These are phyloP conservation scores for Plasmodium falciparum DNA, from an alignment of 169 alveolate species.

Conservation along the genomic window DNA sequence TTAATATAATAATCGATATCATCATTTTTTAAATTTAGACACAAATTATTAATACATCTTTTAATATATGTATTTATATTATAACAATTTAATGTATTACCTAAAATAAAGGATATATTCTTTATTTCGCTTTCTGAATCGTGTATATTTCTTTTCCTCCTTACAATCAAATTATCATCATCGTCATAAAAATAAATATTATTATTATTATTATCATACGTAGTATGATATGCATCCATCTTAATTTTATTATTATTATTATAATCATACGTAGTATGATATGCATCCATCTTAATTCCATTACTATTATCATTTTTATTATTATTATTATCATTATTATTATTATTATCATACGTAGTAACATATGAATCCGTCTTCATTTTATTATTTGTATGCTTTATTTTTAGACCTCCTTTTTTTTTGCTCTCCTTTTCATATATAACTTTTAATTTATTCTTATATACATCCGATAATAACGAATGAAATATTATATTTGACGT, in stretches of 20 bases:
- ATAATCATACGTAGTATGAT: too few relatives aligned
- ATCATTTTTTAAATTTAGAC: background rate
- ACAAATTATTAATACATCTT: conserved; percentile 10
- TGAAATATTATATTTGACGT: conserved; percentile 47
- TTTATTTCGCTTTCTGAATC: too few relatives aligned
- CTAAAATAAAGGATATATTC: too few relatives aligned
- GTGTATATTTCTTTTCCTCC: too few relatives aligned
- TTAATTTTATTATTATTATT: too few relatives aligned
- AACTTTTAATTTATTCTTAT: conserved; percentile 6
- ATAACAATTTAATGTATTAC: background rate
- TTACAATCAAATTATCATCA: too few relatives aligned
- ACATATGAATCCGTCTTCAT: background rate
- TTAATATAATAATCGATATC: conserved; percentile 16
- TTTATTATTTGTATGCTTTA: background rate
- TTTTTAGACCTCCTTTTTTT: background rate
- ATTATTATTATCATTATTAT: too few relatives aligned
- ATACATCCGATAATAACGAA: conserved; percentile 26
- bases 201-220: too few relatives aligned
- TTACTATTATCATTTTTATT: background rate
- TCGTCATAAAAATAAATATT: too few relatives aligned
- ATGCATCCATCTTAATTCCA: too few relatives aligned
- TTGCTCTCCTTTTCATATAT: conserved; percentile 28
- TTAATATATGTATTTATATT: conserved; percentile 36
- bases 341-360: background rate
- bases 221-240: too few relatives aligned